phyloP scores from a whole-genome alignment of 805 yeast species.

The Teunomyces atbi region DNA sequence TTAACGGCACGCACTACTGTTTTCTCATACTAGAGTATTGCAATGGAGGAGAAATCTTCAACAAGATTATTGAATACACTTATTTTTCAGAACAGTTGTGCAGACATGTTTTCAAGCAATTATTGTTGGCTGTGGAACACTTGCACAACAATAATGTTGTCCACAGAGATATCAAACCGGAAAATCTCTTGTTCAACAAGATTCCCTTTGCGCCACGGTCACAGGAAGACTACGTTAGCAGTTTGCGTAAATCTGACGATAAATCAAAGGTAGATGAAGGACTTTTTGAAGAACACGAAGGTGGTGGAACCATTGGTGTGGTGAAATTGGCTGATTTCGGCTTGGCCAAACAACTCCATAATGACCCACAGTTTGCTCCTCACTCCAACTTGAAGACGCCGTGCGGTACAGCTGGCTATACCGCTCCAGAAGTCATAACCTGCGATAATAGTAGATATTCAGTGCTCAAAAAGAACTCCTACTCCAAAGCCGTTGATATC shows the following conservation, averaged over 20 bases:
- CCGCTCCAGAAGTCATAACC: constrained; percentile 70
- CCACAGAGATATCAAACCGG: constrained; percentile 83
- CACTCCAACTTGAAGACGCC: constrained; percentile 55
- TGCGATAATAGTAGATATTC: constrained; percentile 19
- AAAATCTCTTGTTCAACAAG: constrained; percentile 65
- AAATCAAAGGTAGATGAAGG: constrained; percentile 64
- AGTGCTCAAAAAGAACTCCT: constrained; percentile 45
- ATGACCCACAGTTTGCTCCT: constrained; percentile 5
- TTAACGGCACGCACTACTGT: constrained; percentile 53
- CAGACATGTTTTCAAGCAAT: constrained; percentile 70
- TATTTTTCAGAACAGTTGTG: constrained; percentile 72
- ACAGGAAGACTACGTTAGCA: constrained; percentile 25
- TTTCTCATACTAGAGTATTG: constrained; percentile 67
- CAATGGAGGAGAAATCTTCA: constrained; percentile 79
- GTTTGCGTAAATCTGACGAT: constrained; percentile 54
- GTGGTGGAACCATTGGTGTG: constrained; percentile 63
- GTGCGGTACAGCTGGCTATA: constrained; percentile 74
- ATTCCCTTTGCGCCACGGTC: constrained; percentile 44
- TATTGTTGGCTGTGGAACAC: constrained; percentile 66
- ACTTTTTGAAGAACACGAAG: constrained; percentile 46
- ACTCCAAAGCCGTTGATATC: constrained; percentile 66
- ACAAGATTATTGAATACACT: constrained; percentile 73
- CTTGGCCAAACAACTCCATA: constrained; percentile 53
- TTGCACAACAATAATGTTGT: constrained; percentile 67
- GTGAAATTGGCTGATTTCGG: constrained; percentile 73